phyloP scores from a whole-genome alignment of 495 filamentous ascomycete genomes.

The Lasiosphaeris hirsuta region DNA sequence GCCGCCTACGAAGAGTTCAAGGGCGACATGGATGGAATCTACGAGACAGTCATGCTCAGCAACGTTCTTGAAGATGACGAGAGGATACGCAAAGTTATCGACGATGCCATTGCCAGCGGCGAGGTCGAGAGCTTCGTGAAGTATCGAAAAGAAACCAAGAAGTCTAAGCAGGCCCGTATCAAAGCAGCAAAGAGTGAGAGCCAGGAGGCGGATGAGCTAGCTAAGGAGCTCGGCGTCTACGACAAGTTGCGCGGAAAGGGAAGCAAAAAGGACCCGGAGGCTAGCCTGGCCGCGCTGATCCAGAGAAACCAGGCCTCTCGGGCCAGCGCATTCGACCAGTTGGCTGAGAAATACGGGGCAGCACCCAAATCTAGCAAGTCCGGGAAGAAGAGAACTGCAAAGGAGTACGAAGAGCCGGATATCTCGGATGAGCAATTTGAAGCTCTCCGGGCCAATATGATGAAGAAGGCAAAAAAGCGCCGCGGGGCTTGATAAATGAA shows the following conservation, averaged over 20 bases:
- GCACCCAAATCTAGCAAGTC: conserved; percentile 15
- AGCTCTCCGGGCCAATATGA: conserved; percentile 32
- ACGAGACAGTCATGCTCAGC: conserved; percentile 80
- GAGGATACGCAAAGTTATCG: conserved; percentile 74
- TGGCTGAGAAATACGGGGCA: conserved; percentile 72
- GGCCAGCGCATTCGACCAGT: conserved; percentile 55
- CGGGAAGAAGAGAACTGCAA: conserved; percentile 35
- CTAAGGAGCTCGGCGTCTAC: conserved; percentile 66
- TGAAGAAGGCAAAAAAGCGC: conserved; percentile 43
- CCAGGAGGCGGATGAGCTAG: conserved; percentile 67
- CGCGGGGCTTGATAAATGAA: conserved; percentile 13
- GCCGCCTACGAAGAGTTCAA: conserved; percentile 65
- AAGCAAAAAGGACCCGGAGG: conserved; percentile 42
- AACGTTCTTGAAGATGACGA: conserved; percentile 82
- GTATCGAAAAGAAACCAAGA: conserved; percentile 69
- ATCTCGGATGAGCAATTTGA: conserved; percentile 69
- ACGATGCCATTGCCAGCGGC: conserved; percentile 68
- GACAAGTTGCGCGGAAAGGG: conserved; percentile 51
- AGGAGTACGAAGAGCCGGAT: conserved; percentile 50
- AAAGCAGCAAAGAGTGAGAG: conserved; percentile 63
- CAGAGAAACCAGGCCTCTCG: conserved; percentile 36
- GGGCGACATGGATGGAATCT: conserved; percentile 72
- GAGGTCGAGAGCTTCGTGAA: conserved; percentile 61
- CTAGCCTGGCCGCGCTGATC: conserved; percentile 42
- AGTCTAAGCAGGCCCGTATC: conserved; percentile 58